Evolutionary conservation across 2,329 filamentous ascomycete species (phyloP), one percentile per base, ranked within the genome.

Genomic region (Xylariaceae sp.): DNA sequence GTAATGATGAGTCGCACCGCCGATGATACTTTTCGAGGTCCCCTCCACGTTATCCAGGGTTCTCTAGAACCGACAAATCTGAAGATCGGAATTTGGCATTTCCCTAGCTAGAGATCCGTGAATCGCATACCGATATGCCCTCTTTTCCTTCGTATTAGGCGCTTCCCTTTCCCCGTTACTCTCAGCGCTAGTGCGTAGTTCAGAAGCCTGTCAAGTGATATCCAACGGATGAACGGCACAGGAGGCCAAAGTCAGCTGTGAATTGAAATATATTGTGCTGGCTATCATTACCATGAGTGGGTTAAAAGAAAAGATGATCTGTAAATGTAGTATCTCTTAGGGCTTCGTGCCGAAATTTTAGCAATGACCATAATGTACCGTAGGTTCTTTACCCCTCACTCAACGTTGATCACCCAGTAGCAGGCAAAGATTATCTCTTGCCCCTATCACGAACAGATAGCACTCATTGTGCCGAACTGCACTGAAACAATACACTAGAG

Each of bases 401-500:
- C 29, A 18, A 42, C 30, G 27, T 30, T 7, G 27, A 30, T 7
- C 27, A 30, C 27, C 27, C 13, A n/a, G n/a, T n/a, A n/a, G n/a
- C 27, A 8, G 8, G 27, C 27, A 13, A 30, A 30, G 7, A 13
- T 13, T 13, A n/a, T 30, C 7, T 30, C 27, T 30, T 30, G 7
- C 27, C 27, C 7, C 8, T 30, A 55, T 47, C 20, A 18, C 13
- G 29, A 44, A 29, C 26, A 41, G 39, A 41, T 48, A 39, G 29
- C 27, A 32, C 13, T 24, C 27, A 35, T 32, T 10, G 26, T 30
- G 27, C 8, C 7, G 39, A 49, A 27, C 23, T 33, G 27, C 39
- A 13, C 47, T 58, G 55, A 58, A 58, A 55, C 55, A n/a, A n/a
- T n/a, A n/a, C n/a, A 50, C 39, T 23, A 44, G 26, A 18, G 42